phyloP scores from a whole-genome alignment of 345 rosid genomes.

The Eucalyptus cloeziana region DNA sequence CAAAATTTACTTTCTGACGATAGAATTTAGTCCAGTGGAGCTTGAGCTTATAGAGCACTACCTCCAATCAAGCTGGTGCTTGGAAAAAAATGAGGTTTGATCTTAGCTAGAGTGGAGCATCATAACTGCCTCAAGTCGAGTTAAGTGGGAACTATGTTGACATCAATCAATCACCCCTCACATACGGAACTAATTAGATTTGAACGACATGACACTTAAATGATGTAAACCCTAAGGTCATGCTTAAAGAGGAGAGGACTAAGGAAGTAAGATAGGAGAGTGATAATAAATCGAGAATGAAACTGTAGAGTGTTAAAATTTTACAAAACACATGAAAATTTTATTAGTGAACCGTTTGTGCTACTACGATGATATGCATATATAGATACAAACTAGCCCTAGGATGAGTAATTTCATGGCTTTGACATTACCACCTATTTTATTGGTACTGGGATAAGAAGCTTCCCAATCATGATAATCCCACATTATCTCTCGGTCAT shows the following conservation, averaged over 20 bases:
- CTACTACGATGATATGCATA: not conserved
- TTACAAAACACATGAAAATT: not conserved
- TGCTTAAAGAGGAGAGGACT: not conserved
- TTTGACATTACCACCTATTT: not conserved
- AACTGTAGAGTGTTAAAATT: not conserved
- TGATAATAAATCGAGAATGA: not conserved
- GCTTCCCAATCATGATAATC: not conserved
- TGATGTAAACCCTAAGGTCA: not conserved
- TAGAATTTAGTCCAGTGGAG: not conserved
- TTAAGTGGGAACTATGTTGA: not conserved
- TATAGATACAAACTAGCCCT: not conserved
- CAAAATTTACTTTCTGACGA: not conserved
- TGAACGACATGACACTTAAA: not conserved
- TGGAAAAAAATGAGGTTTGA: not conserved
- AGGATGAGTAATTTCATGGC: not conserved
- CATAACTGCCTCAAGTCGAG: not conserved
- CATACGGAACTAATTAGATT: not conserved
- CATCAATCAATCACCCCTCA: not conserved
- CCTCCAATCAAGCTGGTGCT: not conserved
- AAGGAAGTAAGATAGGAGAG: not conserved
- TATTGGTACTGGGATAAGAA: not conserved
- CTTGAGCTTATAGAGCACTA: not conserved
- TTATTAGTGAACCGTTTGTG: not conserved
- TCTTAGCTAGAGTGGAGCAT: not conserved
- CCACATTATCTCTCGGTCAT: not conserved